phyloP scores from a whole-genome alignment of 768 basidiomycete species.

The Russula ochroleuca region DNA sequence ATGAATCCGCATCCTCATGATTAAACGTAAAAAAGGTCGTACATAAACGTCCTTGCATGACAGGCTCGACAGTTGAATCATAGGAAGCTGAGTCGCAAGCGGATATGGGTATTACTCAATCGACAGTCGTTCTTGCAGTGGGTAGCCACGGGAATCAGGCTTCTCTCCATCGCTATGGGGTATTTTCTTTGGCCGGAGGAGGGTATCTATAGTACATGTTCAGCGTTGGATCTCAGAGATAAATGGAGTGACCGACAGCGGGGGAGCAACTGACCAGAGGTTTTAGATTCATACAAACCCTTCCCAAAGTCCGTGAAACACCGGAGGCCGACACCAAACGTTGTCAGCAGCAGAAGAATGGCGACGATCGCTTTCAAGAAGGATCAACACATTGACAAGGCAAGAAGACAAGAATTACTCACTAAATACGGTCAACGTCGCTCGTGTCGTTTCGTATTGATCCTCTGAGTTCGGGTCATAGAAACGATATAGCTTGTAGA shows the following conservation, averaged over 20 bases:
- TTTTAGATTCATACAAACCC: constrained; percentile 70
- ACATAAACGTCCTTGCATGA: background rate
- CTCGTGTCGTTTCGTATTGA: constrained; percentile 68
- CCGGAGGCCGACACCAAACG: constrained; percentile 70
- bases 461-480: constrained; percentile 54
- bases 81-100: no score
- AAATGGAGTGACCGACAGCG: constrained; percentile 17
- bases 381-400: background rate
- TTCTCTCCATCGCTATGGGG: constrained; percentile 36
- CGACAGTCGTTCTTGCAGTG: constrained; percentile 62
- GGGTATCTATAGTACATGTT: constrained; percentile 15
- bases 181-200: constrained; percentile 13
- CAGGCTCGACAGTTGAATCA: background rate
- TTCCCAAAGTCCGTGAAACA: constrained; percentile 81
- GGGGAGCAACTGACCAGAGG: constrained; percentile 56
- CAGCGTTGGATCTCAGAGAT: constrained; percentile 16
- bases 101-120: constrained; percentile 52
- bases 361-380: constrained; percentile 60
- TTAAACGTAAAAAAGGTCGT: background rate
- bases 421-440: constrained; percentile 81
- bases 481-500: constrained; percentile 84
- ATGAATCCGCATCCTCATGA: background rate
- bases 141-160: constrained; percentile 51
- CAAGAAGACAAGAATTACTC: constrained; percentile 29
- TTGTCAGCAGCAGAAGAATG: constrained; percentile 67